Percentiles rank a stretch among this genome's conserved stretches.
Evolutionary conservation across 805 yeast genomes (phyloP).

Genomic region (Starmera pachycereana): DNA sequence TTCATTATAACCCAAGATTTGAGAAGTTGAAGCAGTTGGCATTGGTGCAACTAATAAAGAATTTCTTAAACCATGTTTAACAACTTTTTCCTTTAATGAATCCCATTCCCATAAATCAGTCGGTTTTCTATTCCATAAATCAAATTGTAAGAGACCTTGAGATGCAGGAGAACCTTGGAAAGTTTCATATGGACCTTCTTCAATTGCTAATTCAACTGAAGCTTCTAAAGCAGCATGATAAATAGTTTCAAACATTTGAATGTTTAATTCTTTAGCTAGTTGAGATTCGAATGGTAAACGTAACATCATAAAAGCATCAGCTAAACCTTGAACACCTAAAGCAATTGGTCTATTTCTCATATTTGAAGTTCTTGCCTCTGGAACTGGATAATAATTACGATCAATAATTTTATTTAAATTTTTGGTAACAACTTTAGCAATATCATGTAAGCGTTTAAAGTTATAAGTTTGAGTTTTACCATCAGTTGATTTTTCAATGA

Average conservation of each 20-base stretch:
- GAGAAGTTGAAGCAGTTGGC: constrained; percentile 98
- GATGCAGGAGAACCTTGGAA: constrained; percentile 88
- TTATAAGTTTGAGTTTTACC: constrained; percentile 43
- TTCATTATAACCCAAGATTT: constrained; percentile 86
- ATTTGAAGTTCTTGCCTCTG: constrained; percentile 66
- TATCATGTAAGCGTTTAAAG: constrained; percentile 63
- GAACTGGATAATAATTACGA: constrained; percentile 75
- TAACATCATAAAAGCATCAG: constrained; percentile 74
- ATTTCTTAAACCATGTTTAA: constrained; percentile 66
- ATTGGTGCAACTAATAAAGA: constrained; percentile 86
- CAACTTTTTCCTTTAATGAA: constrained; percentile 46
- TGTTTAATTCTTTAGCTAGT: constrained; percentile 66
- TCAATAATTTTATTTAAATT: constrained; percentile 82
- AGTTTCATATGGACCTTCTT: constrained; percentile 59
- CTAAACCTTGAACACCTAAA: constrained; percentile 96
- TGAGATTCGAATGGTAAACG: constrained; percentile 80
- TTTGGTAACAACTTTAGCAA: constrained; percentile 65
- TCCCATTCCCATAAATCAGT: constrained; percentile 86
- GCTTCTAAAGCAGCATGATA: constrained; percentile 90
- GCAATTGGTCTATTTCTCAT: constrained; percentile 86
- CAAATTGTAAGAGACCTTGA: constrained; percentile 74
- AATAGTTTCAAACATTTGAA: constrained; percentile 87
- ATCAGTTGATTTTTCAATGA: constrained; percentile 39
- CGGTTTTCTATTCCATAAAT: constrained; percentile 76
- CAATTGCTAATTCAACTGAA: constrained; percentile 69